These are phyloP conservation scores for Chlorella ohadii DNA, from an alignment of 139 green algal genomes.

Conservation along the genomic window DNA sequence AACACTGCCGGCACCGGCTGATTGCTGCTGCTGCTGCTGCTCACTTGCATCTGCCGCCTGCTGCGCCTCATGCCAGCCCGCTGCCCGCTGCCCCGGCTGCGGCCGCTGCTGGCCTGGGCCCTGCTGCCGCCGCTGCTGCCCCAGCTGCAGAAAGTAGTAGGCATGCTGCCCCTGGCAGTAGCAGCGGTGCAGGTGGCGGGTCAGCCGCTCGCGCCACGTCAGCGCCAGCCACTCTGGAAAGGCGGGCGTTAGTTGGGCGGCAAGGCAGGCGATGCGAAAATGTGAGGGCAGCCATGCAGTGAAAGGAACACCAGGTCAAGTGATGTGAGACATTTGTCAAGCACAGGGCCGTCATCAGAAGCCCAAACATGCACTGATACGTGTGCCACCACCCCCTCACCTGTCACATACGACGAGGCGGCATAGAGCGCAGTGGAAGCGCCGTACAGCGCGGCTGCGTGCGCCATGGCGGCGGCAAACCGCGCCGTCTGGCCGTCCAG, in stretches of 20 bases:
- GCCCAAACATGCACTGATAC: not conserved
- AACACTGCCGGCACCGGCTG: slow-evolving; percentile 30
- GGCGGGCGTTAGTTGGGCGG: too few species aligned
- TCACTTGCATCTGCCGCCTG: too few species aligned
- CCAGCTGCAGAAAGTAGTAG: slow-evolving; percentile 38
- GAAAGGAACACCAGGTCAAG: too few species aligned
- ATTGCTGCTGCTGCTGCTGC: not conserved
- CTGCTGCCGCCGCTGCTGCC: not conserved
- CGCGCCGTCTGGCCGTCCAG: slow-evolving; percentile 34
- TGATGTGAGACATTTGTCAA: too few species aligned
- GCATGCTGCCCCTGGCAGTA: slow-evolving; percentile 42
- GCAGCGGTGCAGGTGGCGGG: slow-evolving; percentile 21
- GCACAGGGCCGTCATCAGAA: too few species aligned
- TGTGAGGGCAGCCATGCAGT: too few species aligned
- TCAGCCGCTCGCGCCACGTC: slow-evolving; percentile 36
- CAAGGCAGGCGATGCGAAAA: too few species aligned
- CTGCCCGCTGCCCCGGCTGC: too few species aligned
- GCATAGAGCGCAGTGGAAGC: not conserved
- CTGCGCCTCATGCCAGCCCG: too few species aligned
- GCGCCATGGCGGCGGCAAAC: slow-evolving; percentile 25
- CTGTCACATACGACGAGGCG: slow-evolving; percentile 4
- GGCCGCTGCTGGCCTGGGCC: too few species aligned
- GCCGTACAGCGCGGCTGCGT: slow-evolving; percentile 39
- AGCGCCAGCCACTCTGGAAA: slow-evolving; percentile 24
- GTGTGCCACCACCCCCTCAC: not conserved